Evolutionary conservation across 2,329 filamentous ascomycete genomes (phyloP).

Genomic region (Tolypocladium cylindrosporum): DNA sequence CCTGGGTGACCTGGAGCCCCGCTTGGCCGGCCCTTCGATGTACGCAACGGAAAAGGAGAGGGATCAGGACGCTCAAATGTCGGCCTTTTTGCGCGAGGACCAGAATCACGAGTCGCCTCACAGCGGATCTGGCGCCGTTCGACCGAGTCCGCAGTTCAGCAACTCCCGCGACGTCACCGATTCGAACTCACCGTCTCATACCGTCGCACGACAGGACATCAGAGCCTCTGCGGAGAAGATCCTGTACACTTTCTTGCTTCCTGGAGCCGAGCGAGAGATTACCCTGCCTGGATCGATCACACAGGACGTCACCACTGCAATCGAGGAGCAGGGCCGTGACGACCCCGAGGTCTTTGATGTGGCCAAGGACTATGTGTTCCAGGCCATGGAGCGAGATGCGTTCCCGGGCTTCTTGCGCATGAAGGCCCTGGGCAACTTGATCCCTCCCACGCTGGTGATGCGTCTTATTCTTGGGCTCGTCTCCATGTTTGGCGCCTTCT

Average conservation of each 20-base stretch:
- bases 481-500: constrained; percentile 84
- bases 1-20: constrained; percentile 55
- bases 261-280: constrained; percentile 93
- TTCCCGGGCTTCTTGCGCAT: constrained; percentile 92
- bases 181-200: constrained; percentile 74
- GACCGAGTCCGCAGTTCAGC: constrained; percentile 47
- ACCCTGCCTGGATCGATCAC: constrained; percentile 83
- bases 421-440: constrained; percentile 91
- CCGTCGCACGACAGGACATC: constrained; percentile 81
- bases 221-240: constrained; percentile 94
- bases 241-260: constrained; percentile 91
- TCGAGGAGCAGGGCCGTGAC: constrained; percentile 85
- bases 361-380: constrained; percentile 98
- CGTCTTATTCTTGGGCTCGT: constrained; percentile 73
- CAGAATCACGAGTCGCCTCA: constrained; percentile 45
- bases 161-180: constrained; percentile 56
- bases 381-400: constrained; percentile 99
- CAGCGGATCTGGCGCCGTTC: constrained; percentile 34
- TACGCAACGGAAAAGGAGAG: constrained; percentile 61
- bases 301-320: constrained; percentile 72
- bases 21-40: constrained; percentile 50
- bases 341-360: constrained; percentile 96
- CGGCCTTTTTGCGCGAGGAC: constrained; percentile 72
- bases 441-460: constrained; percentile 80
- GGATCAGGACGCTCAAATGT: constrained; percentile 81